These are phyloP conservation scores for Salvia miltiorrhiza DNA, from an alignment of 257 asterid genomes.

Conservation along the genomic window DNA sequence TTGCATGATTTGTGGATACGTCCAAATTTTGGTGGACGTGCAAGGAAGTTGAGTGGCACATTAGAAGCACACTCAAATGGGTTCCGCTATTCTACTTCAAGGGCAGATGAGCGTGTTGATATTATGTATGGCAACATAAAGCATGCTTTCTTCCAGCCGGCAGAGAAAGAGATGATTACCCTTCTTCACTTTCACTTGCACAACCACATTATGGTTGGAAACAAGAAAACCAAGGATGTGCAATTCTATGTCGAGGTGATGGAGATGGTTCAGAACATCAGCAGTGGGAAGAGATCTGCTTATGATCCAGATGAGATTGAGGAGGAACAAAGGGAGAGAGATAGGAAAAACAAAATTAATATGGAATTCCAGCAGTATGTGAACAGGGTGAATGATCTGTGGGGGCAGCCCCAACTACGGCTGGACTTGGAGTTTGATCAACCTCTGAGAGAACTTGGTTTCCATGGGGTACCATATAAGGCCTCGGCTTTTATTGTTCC, in stretches of 20 bases:
- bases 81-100: constrained; percentile 62
- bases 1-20: constrained; percentile 73
- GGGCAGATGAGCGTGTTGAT: constrained; percentile 66
- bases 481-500: constrained; percentile 56
- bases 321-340: constrained; percentile 85
- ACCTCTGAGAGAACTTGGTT: constrained; percentile 59
- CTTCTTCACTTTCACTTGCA: constrained; percentile 73
- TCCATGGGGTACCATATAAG: constrained; percentile 57
- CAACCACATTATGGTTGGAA: constrained; percentile 79
- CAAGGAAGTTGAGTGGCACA: constrained; percentile 52
- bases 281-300: constrained; percentile 66
- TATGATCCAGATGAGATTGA: constrained; percentile 85
- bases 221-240: constrained; percentile 68
- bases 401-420: constrained; percentile 49
- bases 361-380: constrained; percentile 60
- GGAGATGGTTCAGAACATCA: constrained; percentile 74
- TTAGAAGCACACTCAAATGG: constrained; percentile 77
- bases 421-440: constrained; percentile 57
- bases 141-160: constrained; percentile 78
- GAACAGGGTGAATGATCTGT: constrained; percentile 49
- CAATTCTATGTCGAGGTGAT: constrained; percentile 76
- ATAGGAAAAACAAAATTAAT: constrained; percentile 64
- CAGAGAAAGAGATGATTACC: constrained; percentile 82
- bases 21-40: constrained; percentile 72
- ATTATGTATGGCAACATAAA: constrained; percentile 58